Conservation (phyloP, 768 basidiomycete genomes). For the Termitomyces sp. region DNA sequence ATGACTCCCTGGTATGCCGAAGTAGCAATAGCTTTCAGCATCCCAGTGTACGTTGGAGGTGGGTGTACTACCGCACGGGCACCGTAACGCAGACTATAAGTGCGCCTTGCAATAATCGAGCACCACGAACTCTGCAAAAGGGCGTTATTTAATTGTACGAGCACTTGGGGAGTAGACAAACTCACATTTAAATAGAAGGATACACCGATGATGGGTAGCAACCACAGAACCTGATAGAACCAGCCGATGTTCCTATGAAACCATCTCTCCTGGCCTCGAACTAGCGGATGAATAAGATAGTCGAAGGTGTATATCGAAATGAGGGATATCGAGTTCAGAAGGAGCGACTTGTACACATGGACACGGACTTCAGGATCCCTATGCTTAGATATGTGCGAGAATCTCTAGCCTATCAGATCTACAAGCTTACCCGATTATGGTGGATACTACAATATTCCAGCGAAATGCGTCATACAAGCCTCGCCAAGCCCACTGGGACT, state of each 20-base stretch:
- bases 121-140: slow-evolving; percentile 68
- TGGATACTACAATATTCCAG: slow-evolving; percentile 59
- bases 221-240: slow-evolving; percentile 76
- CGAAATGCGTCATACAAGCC: slow-evolving; percentile 71
- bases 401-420: background rate
- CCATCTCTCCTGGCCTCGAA: slow-evolving; percentile 58
- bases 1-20: slow-evolving; percentile 81
- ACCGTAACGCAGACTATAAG: slow-evolving; percentile 69
- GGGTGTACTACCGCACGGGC: slow-evolving; percentile 37
- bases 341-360: slow-evolving; percentile 68
- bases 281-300: slow-evolving; percentile 61
- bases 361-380: slow-evolving; percentile 75
- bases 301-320: slow-evolving; percentile 76
- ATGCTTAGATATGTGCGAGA: slow-evolving; percentile 8
- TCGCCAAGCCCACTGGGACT: slow-evolving; percentile 49
- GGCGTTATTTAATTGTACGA: background rate
- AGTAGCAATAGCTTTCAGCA: slow-evolving; percentile 70
- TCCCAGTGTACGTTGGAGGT: slow-evolving; percentile 58
- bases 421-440: slow-evolving; percentile 46
- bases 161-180: slow-evolving; percentile 7
- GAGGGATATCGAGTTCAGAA: slow-evolving; percentile 69
- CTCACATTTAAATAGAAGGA: slow-evolving; percentile 83
- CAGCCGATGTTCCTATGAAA: slow-evolving; percentile 67
- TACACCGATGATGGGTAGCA: slow-evolving; percentile 67
- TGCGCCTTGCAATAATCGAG: slow-evolving; percentile 66